Evolutionary conservation across 176 grass and related monocot species (phyloP), one percentile per base, ranked within the genome.

Genomic region (Panicum miliaceum): DNA sequence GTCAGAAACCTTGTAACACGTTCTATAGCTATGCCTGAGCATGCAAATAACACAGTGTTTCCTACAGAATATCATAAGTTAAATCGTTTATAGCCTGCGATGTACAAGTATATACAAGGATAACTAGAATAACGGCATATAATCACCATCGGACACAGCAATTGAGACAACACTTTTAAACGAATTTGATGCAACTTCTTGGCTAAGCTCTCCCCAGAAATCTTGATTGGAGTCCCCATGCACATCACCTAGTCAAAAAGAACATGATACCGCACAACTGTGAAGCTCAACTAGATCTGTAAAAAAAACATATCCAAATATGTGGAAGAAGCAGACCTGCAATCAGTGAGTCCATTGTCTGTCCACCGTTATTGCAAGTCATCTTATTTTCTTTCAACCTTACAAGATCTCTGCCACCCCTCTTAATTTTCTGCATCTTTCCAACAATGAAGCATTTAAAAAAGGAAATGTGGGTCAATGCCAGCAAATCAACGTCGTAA

Each of bases 1-100:
- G 48, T 74, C 48, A 74, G 8, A 32, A 74, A 74, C 8, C 29
- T 35, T 54, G 71, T 74, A 19, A 53, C 16, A 12, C 1, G 27
- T 52, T 53, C 4, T 74, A 74, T 53, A 74, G 71, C 48, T 74
- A 74, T 53, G 71, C 77, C 77, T 9, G 61, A 80, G 77, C 77
- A 80, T 66, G 77, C 18, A 80, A 29, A 80, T 37, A 66, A 8
- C 27, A 66, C 42, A 1, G 26, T 80, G 45, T 38, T 3, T 2
- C 61, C 77, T 80, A 80, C 47, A 50, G n/a, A n/a, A n/a, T n/a
- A 50, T 64, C 3, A 3, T 32, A 79, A 13, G 0, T 79, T 20
- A 12, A 35, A 6, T 47, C 40, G 65, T 50, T 79, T n/a, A 22
- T 50, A 79, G 34, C 59, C 1, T 3, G 7, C 1, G 43, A 48